phyloP scores from a whole-genome alignment of 1,284 basidiomycete genomes.

The Cryptococcus sp. region DNA sequence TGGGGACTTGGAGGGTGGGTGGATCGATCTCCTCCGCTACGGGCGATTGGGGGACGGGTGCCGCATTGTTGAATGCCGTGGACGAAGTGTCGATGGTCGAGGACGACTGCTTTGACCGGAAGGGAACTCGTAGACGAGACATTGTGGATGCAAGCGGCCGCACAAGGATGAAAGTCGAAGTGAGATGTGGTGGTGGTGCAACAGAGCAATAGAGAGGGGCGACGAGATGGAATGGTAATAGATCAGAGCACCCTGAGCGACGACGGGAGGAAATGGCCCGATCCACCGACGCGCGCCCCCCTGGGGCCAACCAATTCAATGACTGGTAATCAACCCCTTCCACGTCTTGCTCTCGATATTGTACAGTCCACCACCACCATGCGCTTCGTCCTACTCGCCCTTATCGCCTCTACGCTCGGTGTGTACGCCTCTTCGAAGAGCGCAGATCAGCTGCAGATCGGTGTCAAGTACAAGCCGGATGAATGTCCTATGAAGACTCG shows the following conservation, averaged over 20 bases:
- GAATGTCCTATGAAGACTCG: conserved; percentile 50
- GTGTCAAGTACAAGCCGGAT: conserved; percentile 49
- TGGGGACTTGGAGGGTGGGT: conserved; percentile 3
- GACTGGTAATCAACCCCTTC: too few relatives aligned
- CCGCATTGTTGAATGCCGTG: conserved; percentile 1
- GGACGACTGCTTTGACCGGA: conserved; percentile 10
- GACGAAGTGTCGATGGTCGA: background rate
- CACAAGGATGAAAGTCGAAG: background rate
- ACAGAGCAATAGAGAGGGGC: too few relatives aligned
- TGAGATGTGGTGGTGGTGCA: background rate
- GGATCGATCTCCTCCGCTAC: background rate
- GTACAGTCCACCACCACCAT: too few relatives aligned
- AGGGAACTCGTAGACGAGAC: conserved; percentile 18
- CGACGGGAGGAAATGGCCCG: too few relatives aligned
- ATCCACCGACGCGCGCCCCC: too few relatives aligned
- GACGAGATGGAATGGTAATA: too few relatives aligned
- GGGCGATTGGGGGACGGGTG: conserved; percentile 5
- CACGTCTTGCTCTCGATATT: too few relatives aligned
- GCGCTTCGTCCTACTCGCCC: too few relatives aligned
- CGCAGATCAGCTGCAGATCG: conserved; percentile 35
- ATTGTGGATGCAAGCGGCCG: conserved; percentile 5
- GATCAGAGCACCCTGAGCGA: too few relatives aligned
- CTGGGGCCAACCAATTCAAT: too few relatives aligned
- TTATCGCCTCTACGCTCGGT: too few relatives aligned
- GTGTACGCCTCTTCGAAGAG: too few relatives aligned